Evolutionary conservation across 106 monocot genomes (phyloP), one percentile per base, ranked within the genome.

Genomic region (Posidonia australis): DNA sequence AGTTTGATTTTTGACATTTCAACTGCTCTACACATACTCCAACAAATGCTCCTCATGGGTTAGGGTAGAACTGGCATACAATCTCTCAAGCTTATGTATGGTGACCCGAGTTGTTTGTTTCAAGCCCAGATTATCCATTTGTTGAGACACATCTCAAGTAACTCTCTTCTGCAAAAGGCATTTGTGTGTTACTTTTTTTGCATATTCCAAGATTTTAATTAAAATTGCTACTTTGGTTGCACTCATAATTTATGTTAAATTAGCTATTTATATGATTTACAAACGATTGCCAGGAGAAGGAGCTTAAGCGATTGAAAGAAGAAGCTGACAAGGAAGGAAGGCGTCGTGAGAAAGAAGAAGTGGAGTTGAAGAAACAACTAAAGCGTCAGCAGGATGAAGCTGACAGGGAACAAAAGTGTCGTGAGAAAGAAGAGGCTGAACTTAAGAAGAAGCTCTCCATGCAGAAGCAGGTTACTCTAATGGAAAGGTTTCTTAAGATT

Each of bases 401-500:
- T 81, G 89, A 78, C 28, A 79, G 63, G 62, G 86, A 86, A 36
- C 71, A 70, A 60, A 88, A 83, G 68, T 77, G 74, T 9, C 74
- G 75, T 51, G 86, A 86, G 46, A 93, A 93, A 70, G 87, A 90
- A 76, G 86, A 78, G 62, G 68, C 70, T 74, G 89, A 89, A 72
- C 20, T 51, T 30, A 86, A 70, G 58, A 94, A 78, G 44, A 83
- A 79, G 16, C 56, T 76, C 25, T 64, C 67, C 13, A 52, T 91
- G 28, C 70, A 83, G 41, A 98, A 88, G 62, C 98, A 98, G 72
- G 98, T 87, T 58, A 74, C 77, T 45, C 70, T 98, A 19, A 90
- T 98, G 98, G 77, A 98, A 67, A 70, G 85, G 18, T 91, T 98
- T 83, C 83, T 98, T 30, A 91, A 84, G 48, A 53, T 64, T 13